Base-by-base conservation (phyloP, 2,329 filamentous ascomycete species). In the Ophiosphaerella korrae region DNA sequence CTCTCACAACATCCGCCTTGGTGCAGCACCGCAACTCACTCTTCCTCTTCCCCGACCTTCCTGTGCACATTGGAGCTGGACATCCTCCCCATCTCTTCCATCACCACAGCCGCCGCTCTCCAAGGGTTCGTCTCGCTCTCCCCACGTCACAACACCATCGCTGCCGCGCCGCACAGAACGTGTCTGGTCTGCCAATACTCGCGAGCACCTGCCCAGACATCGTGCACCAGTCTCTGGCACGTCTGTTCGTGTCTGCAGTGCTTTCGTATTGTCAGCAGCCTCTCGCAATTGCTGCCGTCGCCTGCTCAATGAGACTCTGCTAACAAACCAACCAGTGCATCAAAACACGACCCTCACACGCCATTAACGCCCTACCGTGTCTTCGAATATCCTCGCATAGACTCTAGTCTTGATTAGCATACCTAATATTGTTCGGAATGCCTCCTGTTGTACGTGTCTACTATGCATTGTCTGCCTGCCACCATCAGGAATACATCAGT, bases 361-460 rank as follows among this genome's bases (percentile, higher is more conserved):
- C 57, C 60, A 67, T 50, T 53, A 50, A 50, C 61, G 54, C 52
- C 63, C 54, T 57, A 60, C 58, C 63, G 58, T 59, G 60, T 58
- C 62, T 51, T 47, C 60, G 45, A 62, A 50, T 57, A 53, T 54
- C 45, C 39, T 34, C 33, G 11, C 13, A 33, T 43, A 52, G 44
- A 62, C 54, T 63, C 53, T 71, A 72, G 68, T 62, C 45, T 70
- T 66, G 58, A 58, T 46, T 55, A 72, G 58, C 64, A 72, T 72
- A 70, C 50, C 50, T 72, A 71, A 61, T 71, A 70, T 70, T 68
- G 58, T 65, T 71, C 67, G 78, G 73, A 64, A 85, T 85, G 82
- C 80, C 81, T 77, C 79, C 80, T 65, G 66, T 61, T 51, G 82
- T 84, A 80, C 78, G 81, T 78, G 9, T 3, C 24, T 52, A 29